phyloP scores from a whole-genome alignment of 495 filamentous ascomycete species.

The Articulospora tetracladia region DNA sequence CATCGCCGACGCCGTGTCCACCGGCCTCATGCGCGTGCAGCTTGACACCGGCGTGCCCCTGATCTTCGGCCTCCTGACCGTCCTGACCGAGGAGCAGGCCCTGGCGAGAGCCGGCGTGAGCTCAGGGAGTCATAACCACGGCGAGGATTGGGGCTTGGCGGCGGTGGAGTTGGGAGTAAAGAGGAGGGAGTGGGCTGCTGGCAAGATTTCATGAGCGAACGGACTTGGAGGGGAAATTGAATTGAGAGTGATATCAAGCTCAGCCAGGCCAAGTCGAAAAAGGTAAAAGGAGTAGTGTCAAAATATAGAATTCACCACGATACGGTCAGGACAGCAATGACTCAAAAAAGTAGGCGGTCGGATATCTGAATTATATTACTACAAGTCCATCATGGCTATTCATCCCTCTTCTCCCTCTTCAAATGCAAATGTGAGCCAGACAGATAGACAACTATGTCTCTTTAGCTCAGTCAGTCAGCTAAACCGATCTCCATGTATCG shows the following conservation, averaged over 20 bases:
- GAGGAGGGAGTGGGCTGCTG: conserved; percentile 61
- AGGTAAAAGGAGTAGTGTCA: background rate
- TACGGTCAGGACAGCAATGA: background rate
- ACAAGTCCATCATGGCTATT: conserved; percentile 7
- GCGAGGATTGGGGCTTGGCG: conserved; percentile 80
- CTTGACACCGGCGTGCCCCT: conserved; percentile 84
- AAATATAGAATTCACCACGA: conserved; percentile 1
- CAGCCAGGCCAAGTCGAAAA: background rate
- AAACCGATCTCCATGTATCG: background rate
- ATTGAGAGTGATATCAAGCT: background rate
- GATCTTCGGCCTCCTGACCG: conserved; percentile 88
- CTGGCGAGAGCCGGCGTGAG: conserved; percentile 75
- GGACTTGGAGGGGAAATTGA: background rate
- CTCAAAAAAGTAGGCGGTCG: background rate
- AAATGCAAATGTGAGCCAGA: background rate
- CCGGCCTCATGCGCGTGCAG: conserved; percentile 91
- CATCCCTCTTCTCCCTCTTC: background rate
- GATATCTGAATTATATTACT: conserved; percentile 24
- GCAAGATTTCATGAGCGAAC: conserved; percentile 43
- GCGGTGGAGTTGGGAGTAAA: conserved; percentile 74
- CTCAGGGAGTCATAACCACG: conserved; percentile 71
- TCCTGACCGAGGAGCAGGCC: conserved; percentile 84
- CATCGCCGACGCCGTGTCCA: conserved; percentile 57
- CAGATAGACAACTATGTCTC: background rate
- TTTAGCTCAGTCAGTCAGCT: background rate